Conservation (phyloP, 2,329 filamentous ascomycete species). For the Arthroderma sp. region DNA sequence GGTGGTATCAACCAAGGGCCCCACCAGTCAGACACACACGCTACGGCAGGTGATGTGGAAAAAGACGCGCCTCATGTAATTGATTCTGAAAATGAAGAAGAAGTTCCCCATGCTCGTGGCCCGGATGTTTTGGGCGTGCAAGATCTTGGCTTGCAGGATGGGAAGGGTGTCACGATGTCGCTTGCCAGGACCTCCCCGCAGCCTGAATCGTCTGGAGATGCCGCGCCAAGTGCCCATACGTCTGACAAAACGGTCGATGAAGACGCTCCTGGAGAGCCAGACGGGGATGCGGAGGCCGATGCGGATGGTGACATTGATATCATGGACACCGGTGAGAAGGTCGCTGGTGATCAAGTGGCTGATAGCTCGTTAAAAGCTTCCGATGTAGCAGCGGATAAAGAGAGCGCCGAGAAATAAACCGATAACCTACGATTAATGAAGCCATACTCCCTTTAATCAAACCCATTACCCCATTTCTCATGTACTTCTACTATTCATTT, state of each 20-base stretch:
- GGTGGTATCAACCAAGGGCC: not conserved
- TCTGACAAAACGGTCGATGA: conserved; percentile 11
- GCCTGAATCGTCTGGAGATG: conserved; percentile 13
- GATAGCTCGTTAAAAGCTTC: not conserved
- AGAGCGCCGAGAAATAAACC: not conserved
- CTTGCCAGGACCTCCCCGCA: conserved; percentile 17
- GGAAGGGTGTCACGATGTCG: conserved; percentile 35
- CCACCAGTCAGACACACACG: not conserved
- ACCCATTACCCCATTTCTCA: not conserved
- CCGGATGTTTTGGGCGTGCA: conserved; percentile 74
- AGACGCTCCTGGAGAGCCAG: conserved; percentile 11
- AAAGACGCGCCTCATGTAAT: conserved; percentile 11
- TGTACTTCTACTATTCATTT: not conserved
- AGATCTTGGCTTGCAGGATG: conserved; percentile 67
- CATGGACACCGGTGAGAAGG: conserved; percentile 19
- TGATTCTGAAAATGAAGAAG: conserved; percentile 42
- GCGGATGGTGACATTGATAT: conserved; percentile 32
- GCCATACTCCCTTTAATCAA: too few relatives aligned
- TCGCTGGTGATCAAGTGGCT: not conserved
- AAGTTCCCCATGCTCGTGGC: conserved; percentile 65
- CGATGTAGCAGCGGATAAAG: not conserved
- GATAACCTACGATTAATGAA: not conserved
- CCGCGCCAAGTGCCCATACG: conserved; percentile 8
- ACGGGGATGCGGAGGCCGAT: conserved; percentile 11
- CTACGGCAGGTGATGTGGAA: conserved; percentile 13